Base-by-base conservation (phyloP, 78 protist species). In the Dictyostelium intermedium region DNA sequence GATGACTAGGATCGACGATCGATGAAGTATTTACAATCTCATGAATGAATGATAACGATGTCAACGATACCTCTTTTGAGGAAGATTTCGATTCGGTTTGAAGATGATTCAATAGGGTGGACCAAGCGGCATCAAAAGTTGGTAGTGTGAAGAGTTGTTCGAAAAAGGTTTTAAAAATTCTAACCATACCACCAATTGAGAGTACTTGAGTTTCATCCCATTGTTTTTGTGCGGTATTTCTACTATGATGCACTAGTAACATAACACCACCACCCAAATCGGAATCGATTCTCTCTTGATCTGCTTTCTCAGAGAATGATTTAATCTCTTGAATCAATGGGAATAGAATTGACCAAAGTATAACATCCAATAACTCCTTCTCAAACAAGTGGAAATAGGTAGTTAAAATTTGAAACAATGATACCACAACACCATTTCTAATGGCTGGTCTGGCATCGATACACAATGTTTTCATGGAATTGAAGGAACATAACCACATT, bases 161-260 rank as follows among this genome's bases (percentile, higher is more conserved):
- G 43, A 94, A 85, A 56, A 73, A 86, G 2, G 84, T 37, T 37
- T 66, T 84, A 72, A 94, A 94, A 32, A 84, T 43, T 39, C 89
- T 82, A 27, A 84, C 92, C 74, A 83, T 45, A 20, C 96, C 91
- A 30, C 95, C 83, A 66, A 94, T 82, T 0, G 96, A 82, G 13
- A 94, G 66, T 18, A 94, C 96, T 37, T 80, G 86, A 16, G 96
- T 94, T 84, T 94, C 96, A 60, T 83, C 92, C 96, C 96, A 94
- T 84, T 94, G 96, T 27, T 94, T 94, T 53, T 79, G 87, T 23
- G 87, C 84, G 1, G 96, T 89, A 77, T 94, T 87, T 76, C 96
- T 86, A 69, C 87, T 76, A 30, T 94, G 93, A 53, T 94, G 96
- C 2, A 92, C 91, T 11, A 92, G 30, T 37, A 66, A 41, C 50